Evolutionary conservation across 2,329 filamentous ascomycete genomes (phyloP).

Genomic region (Mycosphaerella sp.): DNA sequence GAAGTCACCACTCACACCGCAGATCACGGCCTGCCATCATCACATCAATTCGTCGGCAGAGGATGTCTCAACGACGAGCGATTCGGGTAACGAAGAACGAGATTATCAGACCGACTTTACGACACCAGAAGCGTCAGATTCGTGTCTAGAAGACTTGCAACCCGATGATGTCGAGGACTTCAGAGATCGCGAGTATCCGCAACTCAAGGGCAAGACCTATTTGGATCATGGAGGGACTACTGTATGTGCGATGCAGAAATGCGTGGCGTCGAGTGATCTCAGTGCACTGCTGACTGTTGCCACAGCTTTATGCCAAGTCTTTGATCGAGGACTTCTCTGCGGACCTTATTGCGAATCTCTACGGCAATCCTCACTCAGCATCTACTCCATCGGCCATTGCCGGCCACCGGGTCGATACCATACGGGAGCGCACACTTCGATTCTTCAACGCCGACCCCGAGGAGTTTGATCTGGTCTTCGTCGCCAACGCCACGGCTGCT

Average conservation of each 20-base stretch:
- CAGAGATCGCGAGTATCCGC: conserved; percentile 39
- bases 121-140: conserved; percentile 31
- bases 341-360: conserved; percentile 53
- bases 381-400: conserved; percentile 54
- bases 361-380: conserved; percentile 63
- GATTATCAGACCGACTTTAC: conserved; percentile 36
- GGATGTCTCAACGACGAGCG: conserved; percentile 31
- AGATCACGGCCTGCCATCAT: conserved; percentile 16
- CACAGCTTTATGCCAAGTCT: conserved; percentile 51
- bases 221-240: conserved; percentile 40
- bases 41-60: conserved; percentile 28
- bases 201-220: conserved; percentile 42
- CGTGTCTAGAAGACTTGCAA: conserved; percentile 30
- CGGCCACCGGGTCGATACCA: conserved; percentile 52
- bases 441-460: conserved; percentile 56
- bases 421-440: conserved; percentile 48
- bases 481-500: conserved; percentile 57
- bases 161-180: conserved; percentile 37
- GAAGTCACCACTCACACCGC: conserved; percentile 16
- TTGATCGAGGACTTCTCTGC: conserved; percentile 51
- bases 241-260: conserved; percentile 23
- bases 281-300: conserved; percentile 8
- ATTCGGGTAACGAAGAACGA: conserved; percentile 28
- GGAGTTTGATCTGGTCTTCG: conserved; percentile 57
- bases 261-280: not conserved